Percentiles rank a stretch among this genome's conserved stretches.
These are phyloP conservation scores for Simmondsia chinensis DNA, from an alignment of 148 eudicot species.

Conservation along the genomic window DNA sequence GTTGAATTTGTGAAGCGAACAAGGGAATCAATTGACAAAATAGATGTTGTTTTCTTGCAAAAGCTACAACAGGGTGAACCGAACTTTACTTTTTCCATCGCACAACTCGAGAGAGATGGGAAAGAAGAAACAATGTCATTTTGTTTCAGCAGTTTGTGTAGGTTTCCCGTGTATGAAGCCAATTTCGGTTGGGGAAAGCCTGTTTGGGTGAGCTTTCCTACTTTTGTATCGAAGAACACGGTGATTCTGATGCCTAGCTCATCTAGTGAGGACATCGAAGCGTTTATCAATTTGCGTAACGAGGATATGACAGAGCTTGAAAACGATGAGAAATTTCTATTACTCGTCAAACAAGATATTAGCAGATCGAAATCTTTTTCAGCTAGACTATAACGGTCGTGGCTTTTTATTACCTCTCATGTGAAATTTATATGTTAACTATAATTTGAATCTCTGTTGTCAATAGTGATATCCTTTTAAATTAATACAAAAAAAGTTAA, in stretches of 20 bases:
- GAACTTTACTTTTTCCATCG: neutral
- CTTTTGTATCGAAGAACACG: neutral
- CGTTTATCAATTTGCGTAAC: slow-evolving; percentile 4
- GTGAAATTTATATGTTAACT: too few relatives aligned
- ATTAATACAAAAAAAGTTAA: too few relatives aligned
- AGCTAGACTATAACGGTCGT: too few relatives aligned
- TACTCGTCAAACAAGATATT: too few relatives aligned
- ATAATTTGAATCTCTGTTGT: too few relatives aligned
- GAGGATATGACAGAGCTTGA: slow-evolving; percentile 13
- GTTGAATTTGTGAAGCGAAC: slow-evolving; percentile 4
- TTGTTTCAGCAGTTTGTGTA: slow-evolving; percentile 4
- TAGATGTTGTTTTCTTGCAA: slow-evolving; percentile 1
- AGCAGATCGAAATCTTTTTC: too few relatives aligned
- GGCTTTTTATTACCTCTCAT: too few relatives aligned
- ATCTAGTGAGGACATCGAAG: slow-evolving; percentile 13
- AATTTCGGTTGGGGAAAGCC: slow-evolving; percentile 37
- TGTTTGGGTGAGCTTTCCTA: slow-evolving; percentile 7
- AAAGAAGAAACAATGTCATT: neutral
- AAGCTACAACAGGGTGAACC: neutral
- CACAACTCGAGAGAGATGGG: neutral
- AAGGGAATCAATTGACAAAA: neutral
- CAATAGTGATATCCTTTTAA: too few relatives aligned
- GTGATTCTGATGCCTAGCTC: slow-evolving; percentile 4
- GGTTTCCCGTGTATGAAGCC: slow-evolving; percentile 14
- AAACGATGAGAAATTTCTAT: slow-evolving; percentile 5